phyloP scores from a whole-genome alignment of 176 grass and related monocot genomes.

The Luzula sylvatica region DNA sequence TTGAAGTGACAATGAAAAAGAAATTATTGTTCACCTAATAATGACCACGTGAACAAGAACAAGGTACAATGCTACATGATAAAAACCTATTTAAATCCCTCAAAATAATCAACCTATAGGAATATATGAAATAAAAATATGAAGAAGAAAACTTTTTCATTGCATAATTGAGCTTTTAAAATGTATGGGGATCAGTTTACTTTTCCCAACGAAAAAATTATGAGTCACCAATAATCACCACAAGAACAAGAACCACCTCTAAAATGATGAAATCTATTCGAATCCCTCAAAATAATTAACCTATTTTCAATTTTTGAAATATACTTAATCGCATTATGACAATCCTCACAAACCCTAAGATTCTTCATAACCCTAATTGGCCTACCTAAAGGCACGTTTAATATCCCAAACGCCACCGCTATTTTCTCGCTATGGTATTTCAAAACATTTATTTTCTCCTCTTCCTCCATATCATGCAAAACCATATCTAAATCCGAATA shows the following conservation, averaged over 20 bases:
- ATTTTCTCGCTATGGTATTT: constrained; percentile 91
- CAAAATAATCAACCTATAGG: constrained; percentile 77
- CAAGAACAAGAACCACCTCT: constrained; percentile 78
- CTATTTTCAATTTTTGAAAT: constrained; percentile 70
- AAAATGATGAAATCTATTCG: constrained; percentile 93
- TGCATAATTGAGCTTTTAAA: too few species aligned
- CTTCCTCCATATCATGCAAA: constrained; percentile 95
- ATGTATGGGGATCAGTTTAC: too few species aligned
- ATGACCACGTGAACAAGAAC: constrained; percentile 86
- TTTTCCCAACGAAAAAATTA: too few species aligned
- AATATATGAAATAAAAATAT: too few species aligned
- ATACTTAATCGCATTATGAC: constrained; percentile 89
- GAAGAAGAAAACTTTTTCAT: too few species aligned
- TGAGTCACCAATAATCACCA: constrained; percentile 96
- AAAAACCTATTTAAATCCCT: constrained; percentile 86
- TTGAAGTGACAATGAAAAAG: too few species aligned
- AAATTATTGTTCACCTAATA: too few species aligned
- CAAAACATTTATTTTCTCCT: constrained; percentile 90
- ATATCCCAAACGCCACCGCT: constrained; percentile 82
- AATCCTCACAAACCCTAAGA: constrained; percentile 66
- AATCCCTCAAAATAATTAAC: constrained; percentile 82
- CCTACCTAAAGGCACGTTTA: constrained; percentile 65
- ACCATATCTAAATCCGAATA: constrained; percentile 70
- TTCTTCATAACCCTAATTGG: constrained; percentile 84
- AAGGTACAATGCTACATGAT: constrained; percentile 67